Evolutionary conservation across 495 filamentous ascomycete genomes (phyloP).

Genomic region (Entonaema liquescens): DNA sequence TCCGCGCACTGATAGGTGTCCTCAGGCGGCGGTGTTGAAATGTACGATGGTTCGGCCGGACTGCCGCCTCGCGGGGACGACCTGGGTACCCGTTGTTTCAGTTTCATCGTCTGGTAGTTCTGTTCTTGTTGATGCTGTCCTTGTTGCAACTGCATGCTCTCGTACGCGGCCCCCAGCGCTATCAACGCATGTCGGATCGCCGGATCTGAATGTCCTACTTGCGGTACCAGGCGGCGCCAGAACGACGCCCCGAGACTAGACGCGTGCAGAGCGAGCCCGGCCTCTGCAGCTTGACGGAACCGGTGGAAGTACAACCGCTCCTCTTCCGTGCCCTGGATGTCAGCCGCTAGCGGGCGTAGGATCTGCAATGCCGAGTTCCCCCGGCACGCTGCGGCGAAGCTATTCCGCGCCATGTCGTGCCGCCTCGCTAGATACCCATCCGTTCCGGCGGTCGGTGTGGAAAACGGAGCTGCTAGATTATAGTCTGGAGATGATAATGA

Average conservation of each 20-base stretch:
- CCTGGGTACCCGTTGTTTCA: neutral
- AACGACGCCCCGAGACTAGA: constrained; percentile 41
- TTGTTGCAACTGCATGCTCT: constrained; percentile 26
- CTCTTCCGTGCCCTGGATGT: constrained; percentile 48
- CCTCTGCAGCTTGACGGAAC: constrained; percentile 39
- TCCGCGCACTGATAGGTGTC: constrained; percentile 18
- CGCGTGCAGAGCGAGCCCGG: constrained; percentile 34
- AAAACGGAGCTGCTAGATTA: neutral
- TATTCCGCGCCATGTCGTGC: constrained; percentile 34
- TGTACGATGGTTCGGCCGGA: neutral
- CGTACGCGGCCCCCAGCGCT: constrained; percentile 50
- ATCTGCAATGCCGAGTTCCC: constrained; percentile 45
- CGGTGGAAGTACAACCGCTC: constrained; percentile 49
- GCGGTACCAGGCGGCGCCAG: constrained; percentile 49
- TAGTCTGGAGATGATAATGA: neutral
- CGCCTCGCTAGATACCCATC: constrained; percentile 16
- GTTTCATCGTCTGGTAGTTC: neutral
- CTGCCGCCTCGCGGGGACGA: neutral
- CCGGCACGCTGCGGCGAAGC: constrained; percentile 46
- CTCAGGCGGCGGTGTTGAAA: constrained; percentile 12
- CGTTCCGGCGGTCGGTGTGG: neutral
- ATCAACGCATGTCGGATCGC: constrained; percentile 53
- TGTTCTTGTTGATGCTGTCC: neutral
- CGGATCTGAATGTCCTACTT: constrained; percentile 47
- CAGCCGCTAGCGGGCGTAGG: constrained; percentile 49